Evolutionary conservation across 192 early-diverging fungal genomes (phyloP), one percentile per base, ranked within the genome.

Genomic region (Glomus cerebriforme): DNA sequence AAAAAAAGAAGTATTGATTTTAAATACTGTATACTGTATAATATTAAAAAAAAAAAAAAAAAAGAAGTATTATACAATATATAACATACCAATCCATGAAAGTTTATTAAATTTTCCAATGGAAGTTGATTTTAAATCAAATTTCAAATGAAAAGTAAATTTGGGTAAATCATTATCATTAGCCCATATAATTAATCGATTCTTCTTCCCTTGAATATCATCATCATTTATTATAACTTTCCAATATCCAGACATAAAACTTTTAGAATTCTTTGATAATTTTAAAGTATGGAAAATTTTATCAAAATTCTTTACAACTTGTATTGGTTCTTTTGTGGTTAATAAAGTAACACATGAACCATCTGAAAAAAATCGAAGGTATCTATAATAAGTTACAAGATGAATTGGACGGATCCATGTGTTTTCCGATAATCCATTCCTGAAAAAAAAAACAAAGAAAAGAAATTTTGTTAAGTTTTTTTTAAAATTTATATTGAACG

Each of bases 371-470:
- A 85, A 85, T 7, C 82, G 22, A 17, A 86, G 8, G 58, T 82
- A 83, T 13, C 84, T 60, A 64, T 83, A 79, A 79, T 86, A 85
- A 8, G 82, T 85, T 12, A 86, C 84, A 15, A 86, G n/a, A 71
- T 85, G 84, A 65, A 83, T 75, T 2, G 80, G 80, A 60, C 83
- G 82, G 47, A 74, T 74, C 84, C 82, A 83, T 9, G 64, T 22
- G 32, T 60, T 83, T 32, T 85, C 82, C 47, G 78, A 79, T 26
- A 45, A 64, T 3, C 82, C 84, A 32, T 74, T 64, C 35, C 83
- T 80, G 63, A 15, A 31, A n/a, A 43, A 0, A 43, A 43, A 43
- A 12, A 43, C 12, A 12, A 43, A 39, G 13, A 63, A 69, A 77
- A 60, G 24, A 45, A 24, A 27, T 37, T 65, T 15, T 59, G 24